Evolutionary conservation across 2,329 filamentous ascomycete species (phyloP).

Genomic region (Colletotrichum sp.): DNA sequence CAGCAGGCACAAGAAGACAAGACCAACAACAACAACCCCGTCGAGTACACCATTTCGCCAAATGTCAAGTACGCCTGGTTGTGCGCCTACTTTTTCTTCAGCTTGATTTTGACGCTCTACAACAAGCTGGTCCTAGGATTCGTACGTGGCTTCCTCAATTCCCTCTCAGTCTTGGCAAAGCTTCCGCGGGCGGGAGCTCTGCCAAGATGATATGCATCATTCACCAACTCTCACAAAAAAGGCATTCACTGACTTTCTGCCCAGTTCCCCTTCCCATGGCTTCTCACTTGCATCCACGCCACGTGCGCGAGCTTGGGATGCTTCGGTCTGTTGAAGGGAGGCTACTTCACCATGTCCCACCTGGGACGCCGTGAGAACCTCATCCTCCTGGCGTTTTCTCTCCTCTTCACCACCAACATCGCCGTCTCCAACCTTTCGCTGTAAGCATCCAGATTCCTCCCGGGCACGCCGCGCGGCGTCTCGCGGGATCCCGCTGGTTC

Average conservation of each 20-base stretch:
- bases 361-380: conserved; percentile 58
- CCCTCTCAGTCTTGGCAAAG: background rate
- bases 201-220: background rate
- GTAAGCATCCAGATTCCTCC: conserved; percentile 31
- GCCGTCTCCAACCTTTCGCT: conserved; percentile 69
- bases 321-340: conserved; percentile 53
- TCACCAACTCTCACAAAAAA: background rate
- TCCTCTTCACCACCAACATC: conserved; percentile 68
- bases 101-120: conserved; percentile 57
- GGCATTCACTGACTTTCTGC: conserved; percentile 6
- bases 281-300: conserved; percentile 64
- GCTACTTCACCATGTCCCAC: conserved; percentile 57
- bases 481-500: background rate
- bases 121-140: conserved; percentile 63
- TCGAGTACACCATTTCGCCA: conserved; percentile 48
- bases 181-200: background rate
- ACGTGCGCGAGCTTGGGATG: conserved; percentile 63
- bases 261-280: conserved; percentile 65
- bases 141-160: conserved; percentile 34
- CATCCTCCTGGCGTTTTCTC: conserved; percentile 62
- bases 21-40: conserved; percentile 9
- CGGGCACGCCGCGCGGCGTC: background rate
- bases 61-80: conserved; percentile 55
- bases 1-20: conserved; percentile 8
- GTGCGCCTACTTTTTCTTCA: conserved; percentile 57